These are phyloP conservation scores for Trichophyton rubrum DNA, from an alignment of 2,329 filamentous ascomycete genomes.

Conservation along the genomic window DNA sequence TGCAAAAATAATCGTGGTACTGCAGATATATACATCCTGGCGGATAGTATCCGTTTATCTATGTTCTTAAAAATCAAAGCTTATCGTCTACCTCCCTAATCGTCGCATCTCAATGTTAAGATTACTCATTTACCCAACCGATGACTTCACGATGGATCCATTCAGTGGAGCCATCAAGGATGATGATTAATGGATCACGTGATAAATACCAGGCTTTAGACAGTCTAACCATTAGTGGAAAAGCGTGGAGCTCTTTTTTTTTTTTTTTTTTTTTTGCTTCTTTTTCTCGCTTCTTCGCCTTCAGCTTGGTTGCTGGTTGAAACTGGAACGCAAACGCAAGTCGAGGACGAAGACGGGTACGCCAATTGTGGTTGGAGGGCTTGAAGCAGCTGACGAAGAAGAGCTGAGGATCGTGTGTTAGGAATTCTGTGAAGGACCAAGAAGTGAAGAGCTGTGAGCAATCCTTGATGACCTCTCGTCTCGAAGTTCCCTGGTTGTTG, in stretches of 20 bases:
- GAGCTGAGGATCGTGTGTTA: not conserved
- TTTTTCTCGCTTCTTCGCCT: not conserved
- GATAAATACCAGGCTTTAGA: not conserved
- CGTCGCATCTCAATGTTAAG: no score
- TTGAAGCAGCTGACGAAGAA: constrained; percentile 9
- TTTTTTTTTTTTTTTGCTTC: not conserved
- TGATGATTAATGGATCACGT: not conserved
- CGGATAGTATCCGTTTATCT: no score
- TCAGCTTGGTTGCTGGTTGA: not conserved
- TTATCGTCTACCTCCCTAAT: no score
- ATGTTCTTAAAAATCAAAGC: no score
- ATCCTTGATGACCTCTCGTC: not conserved
- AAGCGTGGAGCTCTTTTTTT: not conserved
- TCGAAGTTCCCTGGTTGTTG: not conserved
- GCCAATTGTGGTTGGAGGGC: constrained; percentile 12
- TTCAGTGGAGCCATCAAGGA: no score
- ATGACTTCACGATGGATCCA: no score
- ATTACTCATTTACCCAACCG: no score
- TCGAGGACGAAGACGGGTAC: constrained; percentile 6
- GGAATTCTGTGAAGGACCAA: not conserved
- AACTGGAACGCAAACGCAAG: not conserved
- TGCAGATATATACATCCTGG: no score
- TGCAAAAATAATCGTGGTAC: no score
- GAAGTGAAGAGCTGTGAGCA: constrained; percentile 3
- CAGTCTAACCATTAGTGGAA: not conserved